phyloP scores from a whole-genome alignment of 495 filamentous ascomycete genomes.

The Lichenothelia convexa region DNA sequence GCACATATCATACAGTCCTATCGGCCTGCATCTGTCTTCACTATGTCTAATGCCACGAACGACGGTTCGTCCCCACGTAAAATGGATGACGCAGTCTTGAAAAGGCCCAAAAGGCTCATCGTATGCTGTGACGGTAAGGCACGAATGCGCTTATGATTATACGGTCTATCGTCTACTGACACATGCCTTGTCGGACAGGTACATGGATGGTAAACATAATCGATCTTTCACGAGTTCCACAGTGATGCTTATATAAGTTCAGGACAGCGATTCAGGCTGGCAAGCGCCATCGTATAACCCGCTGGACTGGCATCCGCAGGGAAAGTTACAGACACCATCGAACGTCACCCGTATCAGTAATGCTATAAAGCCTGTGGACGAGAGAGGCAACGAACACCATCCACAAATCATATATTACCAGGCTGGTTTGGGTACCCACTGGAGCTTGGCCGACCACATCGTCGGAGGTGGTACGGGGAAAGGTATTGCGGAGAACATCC shows the following conservation, averaged over 20 bases:
- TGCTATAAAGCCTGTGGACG: conserved; percentile 19
- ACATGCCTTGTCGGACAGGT: not conserved
- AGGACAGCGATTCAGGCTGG: conserved; percentile 1
- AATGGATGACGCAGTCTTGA: not conserved
- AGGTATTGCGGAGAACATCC: conserved; percentile 33
- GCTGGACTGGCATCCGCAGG: conserved; percentile 5
- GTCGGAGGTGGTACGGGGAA: conserved; percentile 11
- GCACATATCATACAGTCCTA: too few relatives aligned
- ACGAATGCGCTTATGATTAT: not conserved
- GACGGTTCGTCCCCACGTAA: too few relatives aligned
- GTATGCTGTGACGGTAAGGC: conserved; percentile 20
- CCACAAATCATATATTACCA: conserved; percentile 25
- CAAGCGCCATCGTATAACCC: not conserved
- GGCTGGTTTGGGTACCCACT: conserved; percentile 17
- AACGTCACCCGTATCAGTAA: conserved; percentile 24
- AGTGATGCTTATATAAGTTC: not conserved
- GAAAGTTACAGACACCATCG: conserved; percentile 15
- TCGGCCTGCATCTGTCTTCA: too few relatives aligned
- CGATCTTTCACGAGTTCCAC: not conserved
- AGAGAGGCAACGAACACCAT: conserved; percentile 21
- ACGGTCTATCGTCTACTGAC: not conserved
- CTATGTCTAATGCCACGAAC: too few relatives aligned
- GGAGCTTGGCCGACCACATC: not conserved
- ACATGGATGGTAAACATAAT: not conserved
- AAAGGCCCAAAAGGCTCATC: conserved; percentile 17